These are phyloP conservation scores for Acrasis kona DNA, from an alignment of 78 protist species.

Conservation along the genomic window DNA sequence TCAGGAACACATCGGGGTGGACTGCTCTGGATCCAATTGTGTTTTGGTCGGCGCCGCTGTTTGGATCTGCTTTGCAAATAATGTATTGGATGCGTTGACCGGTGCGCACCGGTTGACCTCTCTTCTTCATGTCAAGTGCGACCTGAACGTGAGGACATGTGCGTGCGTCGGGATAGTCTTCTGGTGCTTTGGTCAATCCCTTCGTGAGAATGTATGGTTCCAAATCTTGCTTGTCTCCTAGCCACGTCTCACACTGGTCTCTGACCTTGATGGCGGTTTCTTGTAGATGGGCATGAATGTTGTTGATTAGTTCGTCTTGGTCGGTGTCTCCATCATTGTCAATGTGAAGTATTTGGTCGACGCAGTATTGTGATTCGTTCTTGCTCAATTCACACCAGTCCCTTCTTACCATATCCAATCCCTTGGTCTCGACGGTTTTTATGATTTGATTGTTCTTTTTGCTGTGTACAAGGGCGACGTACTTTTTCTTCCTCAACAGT, in stretches of 20 bases:
- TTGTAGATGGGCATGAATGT: conserved; percentile 24
- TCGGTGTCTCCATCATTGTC: conserved; percentile 18
- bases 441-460: background rate
- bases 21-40: background rate
- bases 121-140: conserved; percentile 20
- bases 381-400: conserved; percentile 91
- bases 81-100: conserved; percentile 88
- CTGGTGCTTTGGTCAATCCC: conserved; percentile 73
- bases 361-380: conserved; percentile 30
- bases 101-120: conserved; percentile 46
- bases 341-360: conserved; percentile 56
- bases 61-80: conserved; percentile 35
- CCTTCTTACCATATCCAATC: conserved; percentile 95
- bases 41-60: background rate
- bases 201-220: conserved; percentile 65
- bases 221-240: conserved; percentile 2
- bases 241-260: background rate
- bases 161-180: conserved; percentile 80
- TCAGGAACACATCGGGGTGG: background rate
- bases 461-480: conserved; percentile 74
- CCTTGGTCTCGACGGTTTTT: conserved; percentile 60
- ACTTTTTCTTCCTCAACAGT: conserved; percentile 95
- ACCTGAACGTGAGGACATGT: conserved; percentile 92
- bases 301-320: conserved; percentile 11
- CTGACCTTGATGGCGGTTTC: conserved; percentile 14